Evolutionary conservation across 495 filamentous ascomycete genomes (phyloP).

Genomic region (Thozetella sp.): DNA sequence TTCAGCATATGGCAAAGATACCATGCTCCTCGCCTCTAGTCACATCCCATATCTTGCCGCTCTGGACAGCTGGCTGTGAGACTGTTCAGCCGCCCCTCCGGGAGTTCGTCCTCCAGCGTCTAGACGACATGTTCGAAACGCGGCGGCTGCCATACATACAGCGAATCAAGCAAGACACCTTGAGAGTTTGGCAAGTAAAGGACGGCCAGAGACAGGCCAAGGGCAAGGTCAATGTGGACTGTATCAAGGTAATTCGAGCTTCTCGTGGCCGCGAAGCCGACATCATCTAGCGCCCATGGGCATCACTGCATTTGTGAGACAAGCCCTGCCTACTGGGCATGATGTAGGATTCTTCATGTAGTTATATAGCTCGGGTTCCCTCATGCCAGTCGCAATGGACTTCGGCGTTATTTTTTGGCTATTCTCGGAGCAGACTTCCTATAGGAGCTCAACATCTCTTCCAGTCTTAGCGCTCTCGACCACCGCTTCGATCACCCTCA

Average conservation of each 20-base stretch:
- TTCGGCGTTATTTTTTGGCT: no score
- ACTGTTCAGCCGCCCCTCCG: conserved; percentile 21
- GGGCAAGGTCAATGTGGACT: conserved; percentile 26
- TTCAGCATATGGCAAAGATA: conserved; percentile 17
- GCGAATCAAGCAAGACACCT: conserved; percentile 23
- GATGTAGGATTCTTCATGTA: no score
- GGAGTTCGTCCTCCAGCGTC: conserved; percentile 20
- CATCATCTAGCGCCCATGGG: conserved; percentile 7
- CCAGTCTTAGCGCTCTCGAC: neutral
- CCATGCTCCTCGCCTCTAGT: conserved; percentile 22
- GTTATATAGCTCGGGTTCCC: no score
- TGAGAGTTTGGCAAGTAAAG: conserved; percentile 26
- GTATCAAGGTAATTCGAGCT: conserved; percentile 22
- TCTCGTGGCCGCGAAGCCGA: conserved; percentile 22
- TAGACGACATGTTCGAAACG: conserved; percentile 21
- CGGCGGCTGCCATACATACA: conserved; percentile 25
- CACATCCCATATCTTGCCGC: conserved; percentile 25
- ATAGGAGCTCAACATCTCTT: neutral
- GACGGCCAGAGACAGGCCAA: conserved; percentile 21
- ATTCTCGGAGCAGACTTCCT: neutral
- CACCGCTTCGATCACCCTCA: neutral
- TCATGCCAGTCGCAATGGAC: no score
- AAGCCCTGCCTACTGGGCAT: no score
- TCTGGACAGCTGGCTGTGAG: conserved; percentile 31
- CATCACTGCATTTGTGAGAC: neutral